These are phyloP conservation scores for Blechomonas ayalai DNA, from an alignment of 208 protist species.

Conservation along the genomic window DNA sequence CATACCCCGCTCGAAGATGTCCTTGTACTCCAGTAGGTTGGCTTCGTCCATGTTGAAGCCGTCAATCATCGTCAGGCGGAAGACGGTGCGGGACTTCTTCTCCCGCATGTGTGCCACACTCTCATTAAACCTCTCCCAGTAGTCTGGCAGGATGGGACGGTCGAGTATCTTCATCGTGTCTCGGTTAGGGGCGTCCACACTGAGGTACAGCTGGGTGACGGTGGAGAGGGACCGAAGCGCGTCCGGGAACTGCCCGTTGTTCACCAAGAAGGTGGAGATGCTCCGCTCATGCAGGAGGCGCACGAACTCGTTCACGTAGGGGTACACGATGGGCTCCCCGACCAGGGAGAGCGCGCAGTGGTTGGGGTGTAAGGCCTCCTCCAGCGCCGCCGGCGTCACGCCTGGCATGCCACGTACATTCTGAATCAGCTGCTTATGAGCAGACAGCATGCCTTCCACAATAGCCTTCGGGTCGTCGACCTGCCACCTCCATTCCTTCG, in stretches of 20 bases:
- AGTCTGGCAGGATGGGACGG: conserved; percentile 89
- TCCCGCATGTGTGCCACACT: conserved; percentile 84
- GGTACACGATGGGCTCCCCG: conserved; percentile 94
- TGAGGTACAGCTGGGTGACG: conserved; percentile 94
- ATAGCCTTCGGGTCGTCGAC: conserved; percentile 86
- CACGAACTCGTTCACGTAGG: conserved; percentile 91
- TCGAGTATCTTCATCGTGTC: conserved; percentile 89
- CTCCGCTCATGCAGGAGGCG: conserved; percentile 52
- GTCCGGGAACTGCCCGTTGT: conserved; percentile 91
- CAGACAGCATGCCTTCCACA: conserved; percentile 78
- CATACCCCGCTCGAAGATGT: conserved; percentile 76
- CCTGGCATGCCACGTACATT: conserved; percentile 85
- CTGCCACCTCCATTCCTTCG: conserved; percentile 89
- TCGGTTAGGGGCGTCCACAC: conserved; percentile 88
- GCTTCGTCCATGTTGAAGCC: conserved; percentile 89
- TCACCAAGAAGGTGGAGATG: conserved; percentile 93
- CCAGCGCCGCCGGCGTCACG: conserved; percentile 64
- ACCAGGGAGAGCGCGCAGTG: conserved; percentile 95
- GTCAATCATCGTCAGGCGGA: conserved; percentile 95
- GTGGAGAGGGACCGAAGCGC: conserved; percentile 43
- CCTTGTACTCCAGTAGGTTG: conserved; percentile 85
- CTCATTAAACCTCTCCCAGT: conserved; percentile 91
- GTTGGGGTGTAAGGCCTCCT: conserved; percentile 75
- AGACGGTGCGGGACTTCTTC: conserved; percentile 92
- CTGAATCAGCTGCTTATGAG: conserved; percentile 76